Evolutionary conservation across 805 yeast species (phyloP), one percentile per base, ranked within the genome.

Genomic region (Lachancea kluyveri): DNA sequence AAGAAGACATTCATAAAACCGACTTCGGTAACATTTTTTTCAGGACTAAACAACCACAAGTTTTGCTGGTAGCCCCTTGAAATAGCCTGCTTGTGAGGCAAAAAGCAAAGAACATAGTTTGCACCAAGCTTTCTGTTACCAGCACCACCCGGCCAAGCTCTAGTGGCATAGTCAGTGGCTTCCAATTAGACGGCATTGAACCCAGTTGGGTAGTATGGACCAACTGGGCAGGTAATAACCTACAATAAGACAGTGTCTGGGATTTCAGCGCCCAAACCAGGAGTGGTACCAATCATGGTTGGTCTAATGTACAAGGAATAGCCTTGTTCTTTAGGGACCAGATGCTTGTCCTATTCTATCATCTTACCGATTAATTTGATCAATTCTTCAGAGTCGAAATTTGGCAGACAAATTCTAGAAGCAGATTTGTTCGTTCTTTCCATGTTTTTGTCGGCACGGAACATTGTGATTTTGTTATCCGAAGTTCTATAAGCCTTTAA

Each of bases 61-160:
- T 90, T 88, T 65, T 90, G 97, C 59, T 85, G 94, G 68, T 77
- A 87, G 24, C 97, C 97, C 62, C 87, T 77, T 15, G 68, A 52
- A 35, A 95, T 94, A 31, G 96, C 96, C 64, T 84, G 79, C 48
- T 73, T 67, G 65, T 86, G 96, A 19, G 96, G 96, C 55, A 72
- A 70, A 51, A 88, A 77, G 59, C 95, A 84, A 41, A 97, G 96
- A 27, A 96, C 97, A 56, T 90, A 90, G 69, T 90, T 90, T 39
- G 95, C 96, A 61, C 97, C 97, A 51, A 90, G 74, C 65, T 90
- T 90, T 62, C 76, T 79, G 74, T 88, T 81, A 63, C 97, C 97
- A 50, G 78, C 87, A 61, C 97, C 97, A 52, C 95, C 95, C 56
- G 97, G 97, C 97, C 97, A 90, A 19, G 97, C 97, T 68, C 97